Evolutionary conservation across 1,139 yeast genomes (phyloP).

Genomic region (Diutina pseudorugosa): DNA sequence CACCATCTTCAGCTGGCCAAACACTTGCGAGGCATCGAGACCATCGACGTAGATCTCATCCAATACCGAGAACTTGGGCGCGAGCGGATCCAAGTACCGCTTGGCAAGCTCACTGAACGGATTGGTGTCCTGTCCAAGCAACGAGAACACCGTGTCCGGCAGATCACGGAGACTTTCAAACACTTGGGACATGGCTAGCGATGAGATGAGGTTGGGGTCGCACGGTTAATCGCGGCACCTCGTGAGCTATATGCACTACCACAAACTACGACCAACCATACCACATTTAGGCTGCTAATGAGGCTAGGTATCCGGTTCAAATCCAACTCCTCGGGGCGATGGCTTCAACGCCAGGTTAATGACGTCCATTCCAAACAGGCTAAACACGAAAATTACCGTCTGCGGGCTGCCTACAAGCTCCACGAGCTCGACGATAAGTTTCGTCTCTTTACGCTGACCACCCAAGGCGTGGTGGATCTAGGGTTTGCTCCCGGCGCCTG

Average conservation of each 20-base stretch:
- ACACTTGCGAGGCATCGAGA: slow-evolving; percentile 79
- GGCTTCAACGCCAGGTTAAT: slow-evolving; percentile 60
- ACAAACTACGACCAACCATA: neutral
- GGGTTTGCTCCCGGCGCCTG: slow-evolving; percentile 42
- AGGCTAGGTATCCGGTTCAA: slow-evolving; percentile 12
- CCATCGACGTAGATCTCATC: slow-evolving; percentile 83
- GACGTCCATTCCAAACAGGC: slow-evolving; percentile 63
- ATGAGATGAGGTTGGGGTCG: neutral
- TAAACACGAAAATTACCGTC: slow-evolving; percentile 46
- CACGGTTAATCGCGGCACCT: neutral
- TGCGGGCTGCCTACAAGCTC: slow-evolving; percentile 87
- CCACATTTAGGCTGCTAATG: slow-evolving; percentile 9
- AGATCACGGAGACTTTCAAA: neutral
- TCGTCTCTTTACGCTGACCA: slow-evolving; percentile 36
- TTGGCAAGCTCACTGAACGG: slow-evolving; percentile 34
- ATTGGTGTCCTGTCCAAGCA: neutral
- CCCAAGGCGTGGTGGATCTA: slow-evolving; percentile 62
- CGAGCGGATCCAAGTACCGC: slow-evolving; percentile 50
- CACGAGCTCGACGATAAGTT: slow-evolving; percentile 56
- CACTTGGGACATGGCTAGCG: neutral
- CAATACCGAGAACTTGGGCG: slow-evolving; percentile 50
- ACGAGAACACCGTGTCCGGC: slow-evolving; percentile 1
- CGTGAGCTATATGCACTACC: neutral
- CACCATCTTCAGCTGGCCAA: slow-evolving; percentile 85
- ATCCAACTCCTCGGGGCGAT: slow-evolving; percentile 44